These are phyloP conservation scores for Dentipellis fragilis DNA, from an alignment of 768 basidiomycete genomes.

Conservation along the genomic window DNA sequence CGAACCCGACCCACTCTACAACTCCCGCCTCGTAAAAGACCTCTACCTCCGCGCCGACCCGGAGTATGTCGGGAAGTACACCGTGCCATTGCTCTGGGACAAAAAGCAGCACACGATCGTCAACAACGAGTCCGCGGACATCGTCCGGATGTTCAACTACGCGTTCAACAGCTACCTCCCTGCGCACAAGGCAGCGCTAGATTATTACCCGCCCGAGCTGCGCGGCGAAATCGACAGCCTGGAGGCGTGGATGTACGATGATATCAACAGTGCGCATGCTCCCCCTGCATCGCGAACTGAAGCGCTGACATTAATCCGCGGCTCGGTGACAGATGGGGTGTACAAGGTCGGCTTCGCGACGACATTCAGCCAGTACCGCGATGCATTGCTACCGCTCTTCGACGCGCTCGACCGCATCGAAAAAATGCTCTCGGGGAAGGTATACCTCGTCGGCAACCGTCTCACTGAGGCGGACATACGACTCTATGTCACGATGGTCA, in stretches of 20 bases:
- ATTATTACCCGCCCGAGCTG: slow-evolving; percentile 70
- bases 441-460: slow-evolving; percentile 70
- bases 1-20: slow-evolving; percentile 65
- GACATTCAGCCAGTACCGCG: slow-evolving; percentile 70
- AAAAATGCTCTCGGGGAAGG: slow-evolving; percentile 61
- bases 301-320: neutral
- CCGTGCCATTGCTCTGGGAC: slow-evolving; percentile 90
- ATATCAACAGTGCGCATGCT: slow-evolving; percentile 62
- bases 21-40: slow-evolving; percentile 67
- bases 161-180: slow-evolving; percentile 70
- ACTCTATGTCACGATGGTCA: slow-evolving; percentile 86
- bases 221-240: slow-evolving; percentile 71
- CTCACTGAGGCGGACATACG: slow-evolving; percentile 83
- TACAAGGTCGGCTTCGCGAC: slow-evolving; percentile 87
- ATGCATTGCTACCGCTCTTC: slow-evolving; percentile 65
- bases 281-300: neutral
- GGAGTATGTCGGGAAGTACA: slow-evolving; percentile 68
- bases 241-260: slow-evolving; percentile 81
- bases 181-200: slow-evolving; percentile 49
- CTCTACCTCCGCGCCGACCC: slow-evolving; percentile 74
- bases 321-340: slow-evolving; percentile 53
- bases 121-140: slow-evolving; percentile 92
- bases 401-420: slow-evolving; percentile 76
- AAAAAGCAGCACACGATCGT: slow-evolving; percentile 81
- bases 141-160: slow-evolving; percentile 87